These are phyloP conservation scores for Gracilaria vermiculophylla DNA, from an alignment of 23 red algal species.

Conservation along the genomic window DNA sequence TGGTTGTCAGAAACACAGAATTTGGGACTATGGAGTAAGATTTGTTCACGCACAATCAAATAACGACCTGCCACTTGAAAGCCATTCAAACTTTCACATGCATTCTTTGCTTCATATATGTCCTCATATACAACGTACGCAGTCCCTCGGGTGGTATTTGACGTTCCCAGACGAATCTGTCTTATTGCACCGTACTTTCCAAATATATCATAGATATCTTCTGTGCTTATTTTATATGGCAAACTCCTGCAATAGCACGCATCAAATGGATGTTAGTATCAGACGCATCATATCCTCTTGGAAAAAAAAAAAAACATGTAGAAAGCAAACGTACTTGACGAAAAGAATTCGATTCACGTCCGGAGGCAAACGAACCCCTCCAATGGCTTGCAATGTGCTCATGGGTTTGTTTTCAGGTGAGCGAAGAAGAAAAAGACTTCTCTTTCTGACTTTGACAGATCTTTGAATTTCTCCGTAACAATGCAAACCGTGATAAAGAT, in stretches of 20 bases:
- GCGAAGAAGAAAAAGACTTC: neutral
- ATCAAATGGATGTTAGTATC: neutral
- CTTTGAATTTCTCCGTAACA: no score
- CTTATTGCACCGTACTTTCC: conserved; percentile 80
- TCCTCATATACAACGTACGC: conserved; percentile 93
- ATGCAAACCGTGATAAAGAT: no score
- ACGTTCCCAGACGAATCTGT: conserved; percentile 84
- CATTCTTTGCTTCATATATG: conserved; percentile 82
- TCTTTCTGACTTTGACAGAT: neutral
- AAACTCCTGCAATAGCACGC: conserved; percentile 37
- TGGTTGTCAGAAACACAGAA: neutral
- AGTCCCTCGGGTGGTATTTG: conserved; percentile 75
- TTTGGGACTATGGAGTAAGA: neutral
- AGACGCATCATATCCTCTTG: neutral
- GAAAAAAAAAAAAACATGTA: no score
- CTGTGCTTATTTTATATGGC: conserved; percentile 81
- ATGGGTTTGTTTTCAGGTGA: neutral
- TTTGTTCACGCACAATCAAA: conserved; percentile 61
- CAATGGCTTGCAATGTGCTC: neutral
- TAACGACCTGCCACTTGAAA: conserved; percentile 91
- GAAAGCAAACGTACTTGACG: conserved; percentile 51
- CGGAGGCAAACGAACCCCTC: conserved; percentile 61
- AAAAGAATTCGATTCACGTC: conserved; percentile 84
- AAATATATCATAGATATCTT: conserved; percentile 93
- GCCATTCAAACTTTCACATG: conserved; percentile 80